Conservation (phyloP, 306 rosid species). For the Sicyos edulis region DNA sequence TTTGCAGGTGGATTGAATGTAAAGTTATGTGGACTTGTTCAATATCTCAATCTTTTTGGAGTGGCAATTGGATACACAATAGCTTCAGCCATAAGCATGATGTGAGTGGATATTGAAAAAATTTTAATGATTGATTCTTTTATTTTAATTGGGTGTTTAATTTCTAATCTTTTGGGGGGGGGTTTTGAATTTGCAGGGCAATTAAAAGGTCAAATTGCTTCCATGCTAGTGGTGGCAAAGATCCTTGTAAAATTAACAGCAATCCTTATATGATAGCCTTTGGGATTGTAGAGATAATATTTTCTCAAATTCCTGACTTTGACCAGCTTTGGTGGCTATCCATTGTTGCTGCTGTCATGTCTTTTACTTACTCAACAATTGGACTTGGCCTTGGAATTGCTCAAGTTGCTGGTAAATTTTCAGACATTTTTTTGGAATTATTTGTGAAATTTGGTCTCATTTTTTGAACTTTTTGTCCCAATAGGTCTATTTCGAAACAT, state of each 20-base stretch:
- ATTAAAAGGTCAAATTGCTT: slow-evolving; percentile 64
- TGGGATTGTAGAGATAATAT: slow-evolving; percentile 48
- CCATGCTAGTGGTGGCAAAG: slow-evolving; percentile 48
- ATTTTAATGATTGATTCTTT: not conserved
- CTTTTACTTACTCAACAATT: slow-evolving; percentile 67
- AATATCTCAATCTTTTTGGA: slow-evolving; percentile 65
- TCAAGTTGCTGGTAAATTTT: slow-evolving; percentile 48
- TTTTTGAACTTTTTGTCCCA: too few species aligned
- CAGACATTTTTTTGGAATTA: not conserved
- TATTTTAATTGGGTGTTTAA: not conserved
- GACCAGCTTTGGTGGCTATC: slow-evolving; percentile 94
- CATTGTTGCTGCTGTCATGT: slow-evolving; percentile 74
- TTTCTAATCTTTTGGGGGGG: not conserved
- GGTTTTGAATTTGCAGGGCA: slow-evolving; percentile 48
- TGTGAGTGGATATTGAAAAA: slow-evolving; percentile 34
- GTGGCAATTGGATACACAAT: slow-evolving; percentile 75
- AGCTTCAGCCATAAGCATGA: slow-evolving; percentile 73
- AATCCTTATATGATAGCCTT: slow-evolving; percentile 75
- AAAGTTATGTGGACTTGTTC: slow-evolving; percentile 67
- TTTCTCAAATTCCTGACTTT: slow-evolving; percentile 73
- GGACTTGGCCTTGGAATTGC: slow-evolving; percentile 80
- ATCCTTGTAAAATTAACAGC: slow-evolving; percentile 60
- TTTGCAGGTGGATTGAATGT: slow-evolving; percentile 54
- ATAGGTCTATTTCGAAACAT: too few species aligned
- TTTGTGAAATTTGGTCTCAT: too few species aligned